Conservation (phyloP, 2,329 filamentous ascomycete species). For the Magnaporthales sp. region DNA sequence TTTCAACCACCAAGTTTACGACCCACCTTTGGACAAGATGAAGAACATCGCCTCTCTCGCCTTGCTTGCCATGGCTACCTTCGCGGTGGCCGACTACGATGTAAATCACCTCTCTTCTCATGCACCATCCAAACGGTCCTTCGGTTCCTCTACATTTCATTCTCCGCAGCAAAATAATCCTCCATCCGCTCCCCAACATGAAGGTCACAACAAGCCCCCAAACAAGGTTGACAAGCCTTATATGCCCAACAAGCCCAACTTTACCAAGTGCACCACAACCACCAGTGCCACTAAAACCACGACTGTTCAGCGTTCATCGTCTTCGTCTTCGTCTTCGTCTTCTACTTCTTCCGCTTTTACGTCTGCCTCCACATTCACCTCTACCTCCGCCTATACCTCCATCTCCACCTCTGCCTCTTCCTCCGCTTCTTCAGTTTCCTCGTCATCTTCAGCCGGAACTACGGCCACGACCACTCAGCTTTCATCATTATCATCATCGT, state of each 20-base stretch:
- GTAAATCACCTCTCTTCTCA: slow-evolving; percentile 3
- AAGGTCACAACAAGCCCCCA: background rate
- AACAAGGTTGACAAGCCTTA: background rate
- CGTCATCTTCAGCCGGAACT: background rate
- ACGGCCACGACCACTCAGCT: background rate
- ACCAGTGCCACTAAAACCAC: background rate
- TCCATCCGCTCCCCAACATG: too few relatives aligned
- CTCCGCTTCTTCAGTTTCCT: background rate
- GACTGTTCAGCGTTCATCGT: background rate
- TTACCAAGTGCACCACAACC: background rate
- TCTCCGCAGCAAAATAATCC: too few relatives aligned
- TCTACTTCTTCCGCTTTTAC: too few relatives aligned
- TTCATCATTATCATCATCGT: background rate
- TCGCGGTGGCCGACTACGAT: slow-evolving; percentile 10
- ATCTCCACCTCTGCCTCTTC: background rate
- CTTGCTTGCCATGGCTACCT: slow-evolving; percentile 14
- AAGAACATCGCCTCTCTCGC: slow-evolving; percentile 13
- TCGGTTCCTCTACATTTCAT: background rate
- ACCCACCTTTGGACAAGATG: slow-evolving; percentile 11
- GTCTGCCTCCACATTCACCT: too few relatives aligned
- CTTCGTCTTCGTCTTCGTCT: background rate
- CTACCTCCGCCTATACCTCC: too few relatives aligned
- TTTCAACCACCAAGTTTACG: slow-evolving; percentile 1
- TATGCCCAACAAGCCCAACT: background rate
- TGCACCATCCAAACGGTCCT: background rate